These are phyloP conservation scores for Acanthamoeba royreba DNA, from an alignment of 208 protist species.

Conservation along the genomic window DNA sequence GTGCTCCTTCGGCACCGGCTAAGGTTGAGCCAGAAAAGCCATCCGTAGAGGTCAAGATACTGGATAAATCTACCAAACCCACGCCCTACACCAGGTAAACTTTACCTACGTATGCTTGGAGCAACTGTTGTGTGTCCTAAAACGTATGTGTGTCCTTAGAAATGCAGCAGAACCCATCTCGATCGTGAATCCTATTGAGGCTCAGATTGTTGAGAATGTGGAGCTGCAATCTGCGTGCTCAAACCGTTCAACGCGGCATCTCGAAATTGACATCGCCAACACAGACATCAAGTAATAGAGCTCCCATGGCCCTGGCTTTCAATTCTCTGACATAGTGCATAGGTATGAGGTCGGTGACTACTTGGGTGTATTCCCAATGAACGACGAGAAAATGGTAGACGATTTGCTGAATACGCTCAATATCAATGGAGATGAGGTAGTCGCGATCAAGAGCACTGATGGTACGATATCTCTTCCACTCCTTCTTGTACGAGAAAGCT, in stretches of 20 bases:
- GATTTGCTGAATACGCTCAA: conserved; percentile 37
- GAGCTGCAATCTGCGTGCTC: conserved; percentile 51
- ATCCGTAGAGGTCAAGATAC: background rate
- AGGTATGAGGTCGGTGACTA: conserved; percentile 90
- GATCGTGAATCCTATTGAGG: conserved; percentile 46
- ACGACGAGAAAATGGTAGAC: conserved; percentile 84
- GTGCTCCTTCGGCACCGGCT: background rate
- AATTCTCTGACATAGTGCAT: no score
- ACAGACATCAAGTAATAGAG: background rate
- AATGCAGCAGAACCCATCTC: background rate
- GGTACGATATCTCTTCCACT: background rate
- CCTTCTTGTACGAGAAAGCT: no score
- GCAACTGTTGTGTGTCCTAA: no score
- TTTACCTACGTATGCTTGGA: no score
- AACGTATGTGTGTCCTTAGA: background rate
- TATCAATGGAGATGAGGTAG: background rate
- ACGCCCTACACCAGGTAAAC: no score
- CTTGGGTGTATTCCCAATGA: conserved; percentile 90
- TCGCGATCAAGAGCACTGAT: background rate
- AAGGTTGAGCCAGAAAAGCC: background rate
- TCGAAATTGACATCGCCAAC: conserved; percentile 84
- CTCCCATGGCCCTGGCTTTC: background rate
- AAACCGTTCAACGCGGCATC: conserved; percentile 80
- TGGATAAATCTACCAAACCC: background rate
- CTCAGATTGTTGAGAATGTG: conserved; percentile 39